These are phyloP conservation scores for Diutina pseudorugosa DNA, from an alignment of 1,139 yeast genomes.

Conservation along the genomic window DNA sequence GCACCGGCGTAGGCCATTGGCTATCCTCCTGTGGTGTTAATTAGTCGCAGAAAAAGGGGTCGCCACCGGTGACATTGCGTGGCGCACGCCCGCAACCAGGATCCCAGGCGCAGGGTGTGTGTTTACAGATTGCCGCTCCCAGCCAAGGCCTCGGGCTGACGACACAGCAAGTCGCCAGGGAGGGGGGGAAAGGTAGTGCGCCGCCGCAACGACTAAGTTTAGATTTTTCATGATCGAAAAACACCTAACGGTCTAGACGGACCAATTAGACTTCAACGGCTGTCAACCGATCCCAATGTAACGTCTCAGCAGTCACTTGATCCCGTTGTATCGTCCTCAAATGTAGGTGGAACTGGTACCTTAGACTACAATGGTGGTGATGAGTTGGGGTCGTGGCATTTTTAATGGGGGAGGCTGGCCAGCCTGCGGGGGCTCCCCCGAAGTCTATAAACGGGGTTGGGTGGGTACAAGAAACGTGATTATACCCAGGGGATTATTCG, in stretches of 20 bases:
- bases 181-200: no score
- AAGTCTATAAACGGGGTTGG: neutral
- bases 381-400: neutral
- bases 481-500: neutral
- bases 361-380: neutral
- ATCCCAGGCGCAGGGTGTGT: neutral
- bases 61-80: neutral
- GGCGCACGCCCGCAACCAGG: neutral
- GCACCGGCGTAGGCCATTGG: neutral
- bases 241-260: no score
- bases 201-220: no score
- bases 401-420: neutral
- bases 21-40: neutral
- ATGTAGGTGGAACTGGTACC: no score
- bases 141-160: neutral
- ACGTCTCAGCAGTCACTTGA: no score
- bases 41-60: neutral
- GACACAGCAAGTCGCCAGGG: neutral
- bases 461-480: neutral
- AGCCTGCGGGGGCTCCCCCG: neutral
- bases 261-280: no score
- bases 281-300: no score
- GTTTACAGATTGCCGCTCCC: neutral
- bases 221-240: no score
- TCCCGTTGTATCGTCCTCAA: no score